phyloP scores from a whole-genome alignment of 352 stramenopile genomes.

The Aphanomyces astaci region DNA sequence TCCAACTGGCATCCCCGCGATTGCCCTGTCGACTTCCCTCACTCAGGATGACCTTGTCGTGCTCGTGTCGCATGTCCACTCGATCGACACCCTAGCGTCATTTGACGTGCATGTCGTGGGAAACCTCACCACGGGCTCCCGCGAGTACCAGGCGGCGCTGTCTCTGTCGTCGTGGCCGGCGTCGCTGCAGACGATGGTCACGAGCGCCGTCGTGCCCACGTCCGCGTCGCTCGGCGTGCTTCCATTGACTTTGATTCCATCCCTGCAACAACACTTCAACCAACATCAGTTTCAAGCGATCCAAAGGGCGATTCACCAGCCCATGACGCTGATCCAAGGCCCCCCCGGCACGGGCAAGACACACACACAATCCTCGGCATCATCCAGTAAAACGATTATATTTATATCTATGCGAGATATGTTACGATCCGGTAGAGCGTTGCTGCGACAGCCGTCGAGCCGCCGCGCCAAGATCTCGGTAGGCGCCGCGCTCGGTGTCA shows the following conservation, averaged over 20 bases:
- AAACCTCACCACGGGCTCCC: slow-evolving; percentile 32
- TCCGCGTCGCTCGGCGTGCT: slow-evolving; percentile 28
- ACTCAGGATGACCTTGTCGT: slow-evolving; percentile 5
- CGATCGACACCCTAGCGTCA: not conserved
- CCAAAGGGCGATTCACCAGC: slow-evolving; percentile 47
- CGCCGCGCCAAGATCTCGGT: slow-evolving; percentile 58
- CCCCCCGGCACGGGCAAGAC: slow-evolving; percentile 77
- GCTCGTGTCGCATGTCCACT: not conserved
- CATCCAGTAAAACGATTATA: slow-evolving; percentile 6
- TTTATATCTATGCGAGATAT: not conserved
- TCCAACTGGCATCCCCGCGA: not conserved
- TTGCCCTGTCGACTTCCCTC: not conserved
- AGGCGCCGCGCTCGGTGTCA: slow-evolving; percentile 44
- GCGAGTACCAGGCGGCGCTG: slow-evolving; percentile 75
- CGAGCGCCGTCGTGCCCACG: slow-evolving; percentile 36
- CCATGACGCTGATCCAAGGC: slow-evolving; percentile 65
- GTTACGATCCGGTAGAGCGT: slow-evolving; percentile 36
- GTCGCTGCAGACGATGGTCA: slow-evolving; percentile 44
- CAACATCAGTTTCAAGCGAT: slow-evolving; percentile 64
- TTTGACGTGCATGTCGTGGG: not conserved
- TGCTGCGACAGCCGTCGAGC: slow-evolving; percentile 53
- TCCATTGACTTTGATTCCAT: slow-evolving; percentile 36
- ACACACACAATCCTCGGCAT: slow-evolving; percentile 73
- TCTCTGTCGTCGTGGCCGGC: slow-evolving; percentile 44
- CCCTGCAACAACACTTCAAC: slow-evolving; percentile 63